Evolutionary conservation across 495 filamentous ascomycete species (phyloP), one percentile per base, ranked within the genome.

Genomic region (Penicillium ucsense): DNA sequence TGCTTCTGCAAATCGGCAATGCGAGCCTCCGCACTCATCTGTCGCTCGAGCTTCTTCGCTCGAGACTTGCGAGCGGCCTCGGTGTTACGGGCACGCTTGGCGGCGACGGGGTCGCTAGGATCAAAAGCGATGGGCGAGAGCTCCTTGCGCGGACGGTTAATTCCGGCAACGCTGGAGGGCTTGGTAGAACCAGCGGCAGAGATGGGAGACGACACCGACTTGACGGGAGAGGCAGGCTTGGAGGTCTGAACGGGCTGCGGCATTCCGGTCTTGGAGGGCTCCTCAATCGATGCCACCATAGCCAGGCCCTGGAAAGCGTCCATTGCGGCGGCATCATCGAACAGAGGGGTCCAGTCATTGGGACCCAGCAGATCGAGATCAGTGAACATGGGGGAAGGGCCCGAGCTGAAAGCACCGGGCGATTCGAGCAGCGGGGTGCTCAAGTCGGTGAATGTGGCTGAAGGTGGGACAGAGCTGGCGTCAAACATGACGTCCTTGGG

Each of bases 61-160:
- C 92, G 85, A 35, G 91, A 96, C 66, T 96, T 96, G 38, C 92
- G 87, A 51, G 92, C 92, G 39, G 92, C 92, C 66, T 91, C 75
- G 9, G 92, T 98, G 66, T 98, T 98, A 48, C 90, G 83, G 33
- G 90, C 91, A 52, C 92, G 88, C 78, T 96, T 97, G 73, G 88
- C 78, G 7, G 87, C 88, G 9, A 86, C 63, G 0, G 84, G 83
- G 59, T 96, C 90, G 29, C 74, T 68, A 10, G 61, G 54, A 41
- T 74, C 64, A 27, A 53, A 66, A 33, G 57, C 59, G 62, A 97
- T 87, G 6, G 86, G 84, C 44, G 86, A 84, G 28, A 95, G 75
- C 36, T 86, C 83, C 72, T 88, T 89, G 57, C 87, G 79, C 48
- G 82, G 79, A 45, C 85, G 81, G 50, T 83, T 60, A 40, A 91